Percentiles rank a stretch among this genome's conserved stretches.
These are phyloP conservation scores for Saccharomyces mikatae DNA, from an alignment of 805 yeast genomes.

Conservation along the genomic window DNA sequence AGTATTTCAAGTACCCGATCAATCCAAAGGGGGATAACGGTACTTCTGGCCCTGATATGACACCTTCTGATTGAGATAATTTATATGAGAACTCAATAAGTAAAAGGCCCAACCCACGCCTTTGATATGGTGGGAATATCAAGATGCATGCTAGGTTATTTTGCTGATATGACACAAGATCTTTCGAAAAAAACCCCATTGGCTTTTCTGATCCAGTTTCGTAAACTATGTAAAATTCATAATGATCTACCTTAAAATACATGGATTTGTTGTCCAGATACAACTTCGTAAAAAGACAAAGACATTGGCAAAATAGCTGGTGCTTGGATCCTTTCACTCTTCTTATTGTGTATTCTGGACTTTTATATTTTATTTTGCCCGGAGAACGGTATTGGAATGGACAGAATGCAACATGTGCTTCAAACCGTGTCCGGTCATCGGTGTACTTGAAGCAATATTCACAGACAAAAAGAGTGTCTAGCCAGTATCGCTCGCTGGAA, in stretches of 20 bases:
- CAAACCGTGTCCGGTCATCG: slow-evolving; percentile 36
- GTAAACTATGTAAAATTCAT: slow-evolving; percentile 71
- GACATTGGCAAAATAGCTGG: slow-evolving; percentile 66
- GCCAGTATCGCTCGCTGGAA: slow-evolving; percentile 35
- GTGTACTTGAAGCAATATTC: slow-evolving; percentile 80
- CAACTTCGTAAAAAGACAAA: slow-evolving; percentile 78
- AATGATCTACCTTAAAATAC: slow-evolving; percentile 68
- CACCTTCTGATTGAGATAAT: slow-evolving; percentile 55
- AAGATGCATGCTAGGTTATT: slow-evolving; percentile 88
- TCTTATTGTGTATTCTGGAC: slow-evolving; percentile 47
- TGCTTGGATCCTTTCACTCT: slow-evolving; percentile 61
- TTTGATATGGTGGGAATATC: slow-evolving; percentile 87
- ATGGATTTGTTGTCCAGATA: slow-evolving; percentile 87
- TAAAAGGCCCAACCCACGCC: slow-evolving; percentile 66
- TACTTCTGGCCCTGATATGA: slow-evolving; percentile 80
- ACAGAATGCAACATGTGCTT: slow-evolving; percentile 45
- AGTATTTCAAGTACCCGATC: slow-evolving; percentile 61
- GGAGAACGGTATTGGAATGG: slow-evolving; percentile 37
- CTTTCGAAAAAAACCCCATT: slow-evolving; percentile 91
- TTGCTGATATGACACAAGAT: slow-evolving; percentile 62
- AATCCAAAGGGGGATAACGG: slow-evolving; percentile 83
- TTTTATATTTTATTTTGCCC: slow-evolving; percentile 65
- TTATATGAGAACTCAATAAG: slow-evolving; percentile 78
- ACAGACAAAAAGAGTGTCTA: slow-evolving; percentile 62
- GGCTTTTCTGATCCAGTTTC: slow-evolving; percentile 44